Evolutionary conservation across 2,329 filamentous ascomycete species (phyloP), one percentile per base, ranked within the genome.

Genomic region (Aspergillus chevalieri): DNA sequence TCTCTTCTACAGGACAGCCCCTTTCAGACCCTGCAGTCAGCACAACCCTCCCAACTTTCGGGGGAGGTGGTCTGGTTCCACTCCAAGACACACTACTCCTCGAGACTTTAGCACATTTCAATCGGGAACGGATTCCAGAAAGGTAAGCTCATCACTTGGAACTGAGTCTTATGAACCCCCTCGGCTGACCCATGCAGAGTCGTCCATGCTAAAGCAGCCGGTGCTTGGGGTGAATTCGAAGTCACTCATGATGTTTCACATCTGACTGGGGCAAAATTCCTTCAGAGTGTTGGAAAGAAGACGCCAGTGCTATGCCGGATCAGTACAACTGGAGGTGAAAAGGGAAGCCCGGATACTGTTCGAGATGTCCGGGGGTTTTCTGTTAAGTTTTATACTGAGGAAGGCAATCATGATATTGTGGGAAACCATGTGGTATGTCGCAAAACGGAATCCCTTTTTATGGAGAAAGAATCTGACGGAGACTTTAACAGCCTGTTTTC

Each of bases 31-130:
- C 61, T 22, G 53, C 57, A 4, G 45, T 62, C 45, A 54, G 57
- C 39, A 53, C 52, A 39, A 55, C 60, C 1, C 46, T 65, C 14
- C 62, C 63, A 15, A 59, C 56, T 41, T 48, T 54, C 10, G 55
- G 57, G 7, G 63, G 63, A 17, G 59, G 64, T 15, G 74, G 74
- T 7, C 65, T 78, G 4, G 67, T 71, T 2, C 65, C 77, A 2
- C 66, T 83, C 0, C 73, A 78, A 52, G 79, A 83, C 57, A 81
- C 79, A n/a, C 79, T 82, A 46, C 60, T 84, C n/a, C 77, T 84
- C 50, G 80, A 84, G 53, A 75, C 78, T 1, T 66, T 84, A 0
- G 75, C 81, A 2, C 81, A 84, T 59, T 84, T 84, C 58, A 75
- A 79, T 50, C 74, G 80, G 6, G 81, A 84, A 64, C 69, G 82